phyloP scores from a whole-genome alignment of 768 basidiomycete genomes.

The Xerocomus spinulosus region DNA sequence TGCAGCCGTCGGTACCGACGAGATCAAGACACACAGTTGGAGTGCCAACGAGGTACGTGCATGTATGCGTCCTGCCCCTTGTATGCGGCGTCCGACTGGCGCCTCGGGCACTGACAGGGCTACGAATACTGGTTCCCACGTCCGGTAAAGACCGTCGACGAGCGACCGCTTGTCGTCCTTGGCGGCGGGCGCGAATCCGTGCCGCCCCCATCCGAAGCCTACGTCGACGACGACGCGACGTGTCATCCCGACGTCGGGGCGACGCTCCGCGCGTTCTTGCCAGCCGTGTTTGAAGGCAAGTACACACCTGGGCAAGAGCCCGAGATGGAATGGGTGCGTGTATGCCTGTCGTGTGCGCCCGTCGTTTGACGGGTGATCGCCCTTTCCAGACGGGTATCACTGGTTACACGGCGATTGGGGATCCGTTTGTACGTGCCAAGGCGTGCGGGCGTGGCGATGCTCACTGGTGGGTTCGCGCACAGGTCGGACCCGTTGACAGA shows the following conservation, averaged over 20 bases:
- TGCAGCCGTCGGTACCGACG: slow-evolving; percentile 35
- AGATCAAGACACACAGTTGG: slow-evolving; percentile 46
- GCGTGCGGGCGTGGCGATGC: no score
- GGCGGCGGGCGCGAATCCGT: slow-evolving; percentile 60
- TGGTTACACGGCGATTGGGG: slow-evolving; percentile 58
- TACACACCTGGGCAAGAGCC: slow-evolving; percentile 47
- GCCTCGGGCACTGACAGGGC: slow-evolving; percentile 37
- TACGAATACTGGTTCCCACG: slow-evolving; percentile 86
- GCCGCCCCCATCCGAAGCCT: slow-evolving; percentile 42
- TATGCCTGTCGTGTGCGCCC: background rate
- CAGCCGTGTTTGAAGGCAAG: slow-evolving; percentile 49
- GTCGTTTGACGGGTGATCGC: background rate
- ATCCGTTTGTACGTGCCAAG: slow-evolving; percentile 60
- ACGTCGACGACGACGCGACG: slow-evolving; percentile 54
- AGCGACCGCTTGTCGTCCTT: slow-evolving; percentile 59
- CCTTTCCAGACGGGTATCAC: slow-evolving; percentile 72
- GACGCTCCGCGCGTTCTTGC: slow-evolving; percentile 56
- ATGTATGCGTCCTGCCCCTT: no score
- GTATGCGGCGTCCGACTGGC: background rate
- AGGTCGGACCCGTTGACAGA: slow-evolving; percentile 62
- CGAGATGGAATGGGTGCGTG: slow-evolving; percentile 78
- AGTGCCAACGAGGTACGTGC: slow-evolving; percentile 35
- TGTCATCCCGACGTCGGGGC: slow-evolving; percentile 45
- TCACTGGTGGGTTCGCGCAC: no score
- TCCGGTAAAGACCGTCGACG: slow-evolving; percentile 31